Base-by-base conservation (phyloP, 495 filamentous ascomycete genomes). In the Daldinia grandis region DNA sequence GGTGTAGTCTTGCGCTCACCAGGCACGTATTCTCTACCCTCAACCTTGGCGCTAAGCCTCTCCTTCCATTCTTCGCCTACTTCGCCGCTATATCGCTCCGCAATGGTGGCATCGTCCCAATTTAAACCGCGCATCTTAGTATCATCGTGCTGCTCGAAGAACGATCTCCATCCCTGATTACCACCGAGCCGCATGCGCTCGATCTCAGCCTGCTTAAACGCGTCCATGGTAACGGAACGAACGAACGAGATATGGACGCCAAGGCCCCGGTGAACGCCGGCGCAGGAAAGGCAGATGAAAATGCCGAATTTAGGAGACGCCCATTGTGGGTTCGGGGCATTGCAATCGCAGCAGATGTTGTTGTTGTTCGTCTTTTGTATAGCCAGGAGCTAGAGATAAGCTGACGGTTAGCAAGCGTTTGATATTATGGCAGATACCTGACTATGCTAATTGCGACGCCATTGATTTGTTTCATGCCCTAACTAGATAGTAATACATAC, bases 211-310 rank as follows among this genome's bases (percentile, higher is more conserved):
- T 87, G 87, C 78, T 99, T 99, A 83, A 99, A 98, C 63, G 92
- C 91, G 84, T 99, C 95, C 95, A 99, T 99, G 51, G 92, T 96
- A 69, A 98, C 93, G 65, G 89, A 92, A 68, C 95, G 91, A 59
- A 99, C 93, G 81, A 99, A 99, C 76, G 93, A 97, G 76, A 99
- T 97, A 83, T 99, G 95, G 28, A 99, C 95, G 58, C 95, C 95
- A 15, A 99, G 87, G 3, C 93, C 92, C 71, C 95, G 92, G 82
- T 99, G 95, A 28, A 93, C 92, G 68, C 95, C 95, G 54, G 95
- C 95, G 82, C 95, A 99, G 66, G 89, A 92, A 47, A 99, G 89
- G 81, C 95, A 99, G 83, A 98, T 97, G 81, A 99, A 99, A 80
- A 96, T 92, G 64, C 87, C 87, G 72, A 90, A 90, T 76, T 90